These are phyloP conservation scores for Fonsecaea pedrosoi DNA, from an alignment of 2,329 filamentous ascomycete species.

Conservation along the genomic window DNA sequence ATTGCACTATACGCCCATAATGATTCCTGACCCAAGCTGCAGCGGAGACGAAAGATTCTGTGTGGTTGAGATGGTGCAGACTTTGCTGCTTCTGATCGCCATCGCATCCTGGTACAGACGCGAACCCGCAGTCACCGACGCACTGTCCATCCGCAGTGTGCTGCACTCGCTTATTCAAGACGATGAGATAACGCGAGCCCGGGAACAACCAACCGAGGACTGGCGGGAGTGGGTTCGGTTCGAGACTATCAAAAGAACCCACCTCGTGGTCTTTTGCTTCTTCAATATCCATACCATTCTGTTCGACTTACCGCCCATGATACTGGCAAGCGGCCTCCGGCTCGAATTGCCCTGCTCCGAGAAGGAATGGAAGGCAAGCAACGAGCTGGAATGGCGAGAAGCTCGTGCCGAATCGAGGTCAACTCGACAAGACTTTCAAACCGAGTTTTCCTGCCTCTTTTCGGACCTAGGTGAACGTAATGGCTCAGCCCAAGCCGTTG, in stretches of 20 bases:
- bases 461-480: not conserved
- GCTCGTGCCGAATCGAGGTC: conserved; percentile 41
- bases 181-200: not conserved
- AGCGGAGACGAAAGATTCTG: not conserved
- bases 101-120: conserved; percentile 14
- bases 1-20: not conserved
- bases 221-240: conserved; percentile 48
- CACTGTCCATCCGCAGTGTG: conserved; percentile 5
- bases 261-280: conserved; percentile 47
- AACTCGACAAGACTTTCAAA: conserved; percentile 45
- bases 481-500: not conserved
- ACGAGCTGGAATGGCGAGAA: conserved; percentile 43
- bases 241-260: conserved; percentile 45
- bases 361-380: conserved; percentile 45
- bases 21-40: not conserved
- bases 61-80: conserved; percentile 15
- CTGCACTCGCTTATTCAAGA: conserved; percentile 2
- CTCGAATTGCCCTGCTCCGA: conserved; percentile 47
- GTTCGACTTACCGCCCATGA: conserved; percentile 47
- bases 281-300: conserved; percentile 48
- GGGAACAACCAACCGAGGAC: not conserved
- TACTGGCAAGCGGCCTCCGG: conserved; percentile 47
- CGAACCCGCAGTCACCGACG: conserved; percentile 13
- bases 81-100: conserved; percentile 16
- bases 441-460: conserved; percentile 39